phyloP scores from a whole-genome alignment of 306 rosid species.

The Sicyos baderoa region DNA sequence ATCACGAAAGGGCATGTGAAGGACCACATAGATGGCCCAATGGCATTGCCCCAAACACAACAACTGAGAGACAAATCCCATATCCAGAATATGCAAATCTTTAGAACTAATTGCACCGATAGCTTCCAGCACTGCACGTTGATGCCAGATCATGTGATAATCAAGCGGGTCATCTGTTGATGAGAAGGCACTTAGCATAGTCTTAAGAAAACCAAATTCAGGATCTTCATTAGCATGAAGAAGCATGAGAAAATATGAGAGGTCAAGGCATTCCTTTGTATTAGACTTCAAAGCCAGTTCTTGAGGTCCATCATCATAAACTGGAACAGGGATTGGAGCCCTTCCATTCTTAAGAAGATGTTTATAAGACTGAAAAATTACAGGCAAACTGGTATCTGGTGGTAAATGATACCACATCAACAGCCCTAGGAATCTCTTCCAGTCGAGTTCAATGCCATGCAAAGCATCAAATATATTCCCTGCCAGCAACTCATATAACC shows the following conservation, averaged over 20 bases:
- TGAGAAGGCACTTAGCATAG: constrained; percentile 83
- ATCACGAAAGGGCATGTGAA: constrained; percentile 67
- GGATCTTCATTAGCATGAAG: constrained; percentile 66
- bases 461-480: constrained; percentile 65
- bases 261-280: constrained; percentile 47
- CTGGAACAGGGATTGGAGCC: constrained; percentile 86
- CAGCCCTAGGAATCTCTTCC: constrained; percentile 92
- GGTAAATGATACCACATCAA: constrained; percentile 83
- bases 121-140: constrained; percentile 74
- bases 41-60: constrained; percentile 80
- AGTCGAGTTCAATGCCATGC: constrained; percentile 55
- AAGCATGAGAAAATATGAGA: constrained; percentile 90
- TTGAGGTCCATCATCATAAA: constrained; percentile 58
- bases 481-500: constrained; percentile 73
- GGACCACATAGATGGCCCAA: constrained; percentile 95
- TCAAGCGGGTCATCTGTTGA: constrained; percentile 92
- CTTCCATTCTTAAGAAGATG: constrained; percentile 61
- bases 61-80: constrained; percentile 75
- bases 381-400: constrained; percentile 60
- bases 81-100: constrained; percentile 88
- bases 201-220: constrained; percentile 46
- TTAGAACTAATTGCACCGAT: constrained; percentile 68
- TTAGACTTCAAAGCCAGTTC: constrained; percentile 37
- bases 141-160: constrained; percentile 98
- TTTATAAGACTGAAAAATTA: constrained; percentile 57